Evolutionary conservation across 1,139 yeast genomes (phyloP).

Genomic region (Yamadazyma atlantica): DNA sequence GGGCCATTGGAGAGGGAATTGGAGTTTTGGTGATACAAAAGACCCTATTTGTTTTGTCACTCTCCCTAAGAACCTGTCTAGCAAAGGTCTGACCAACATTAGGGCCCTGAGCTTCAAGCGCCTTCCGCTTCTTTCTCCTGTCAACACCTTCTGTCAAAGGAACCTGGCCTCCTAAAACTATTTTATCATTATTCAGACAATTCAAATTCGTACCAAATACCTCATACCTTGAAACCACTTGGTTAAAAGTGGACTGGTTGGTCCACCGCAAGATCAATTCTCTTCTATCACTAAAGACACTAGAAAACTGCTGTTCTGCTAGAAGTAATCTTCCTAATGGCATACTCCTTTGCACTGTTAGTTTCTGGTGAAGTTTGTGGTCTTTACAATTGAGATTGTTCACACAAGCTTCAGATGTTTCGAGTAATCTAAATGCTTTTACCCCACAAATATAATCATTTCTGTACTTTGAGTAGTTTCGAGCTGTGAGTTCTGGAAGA

Average conservation of each 20-base stretch:
- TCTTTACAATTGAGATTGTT: conserved; percentile 15
- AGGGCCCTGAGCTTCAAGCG: too few relatives aligned
- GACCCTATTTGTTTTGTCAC: background rate
- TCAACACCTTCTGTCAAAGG: conserved; percentile 1
- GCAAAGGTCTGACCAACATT: too few relatives aligned
- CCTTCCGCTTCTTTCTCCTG: background rate
- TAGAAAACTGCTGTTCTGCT: background rate
- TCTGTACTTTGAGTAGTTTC: conserved; percentile 6
- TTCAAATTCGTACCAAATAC: too few relatives aligned
- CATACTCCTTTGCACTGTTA: conserved; percentile 10
- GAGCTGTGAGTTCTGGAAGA: conserved; percentile 2
- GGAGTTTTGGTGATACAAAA: background rate
- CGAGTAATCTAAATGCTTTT: background rate
- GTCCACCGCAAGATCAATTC: background rate
- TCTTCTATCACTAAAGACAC: conserved; percentile 4
- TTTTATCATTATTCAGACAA: conserved; percentile 2
- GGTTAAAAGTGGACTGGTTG: background rate
- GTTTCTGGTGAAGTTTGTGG: conserved; percentile 14
- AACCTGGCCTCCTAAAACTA: conserved; percentile 9
- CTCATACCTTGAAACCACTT: background rate
- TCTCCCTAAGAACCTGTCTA: too few relatives aligned
- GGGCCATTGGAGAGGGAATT: background rate
- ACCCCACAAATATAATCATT: conserved; percentile 23
- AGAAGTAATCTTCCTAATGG: conserved; percentile 2
- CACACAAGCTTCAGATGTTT: conserved; percentile 11